A percentile compares a stretch with the other conserved stretches of the same genome.
phyloP scores from a whole-genome alignment of 164 flowering plant genomes.

The Vitis labrusca region DNA sequence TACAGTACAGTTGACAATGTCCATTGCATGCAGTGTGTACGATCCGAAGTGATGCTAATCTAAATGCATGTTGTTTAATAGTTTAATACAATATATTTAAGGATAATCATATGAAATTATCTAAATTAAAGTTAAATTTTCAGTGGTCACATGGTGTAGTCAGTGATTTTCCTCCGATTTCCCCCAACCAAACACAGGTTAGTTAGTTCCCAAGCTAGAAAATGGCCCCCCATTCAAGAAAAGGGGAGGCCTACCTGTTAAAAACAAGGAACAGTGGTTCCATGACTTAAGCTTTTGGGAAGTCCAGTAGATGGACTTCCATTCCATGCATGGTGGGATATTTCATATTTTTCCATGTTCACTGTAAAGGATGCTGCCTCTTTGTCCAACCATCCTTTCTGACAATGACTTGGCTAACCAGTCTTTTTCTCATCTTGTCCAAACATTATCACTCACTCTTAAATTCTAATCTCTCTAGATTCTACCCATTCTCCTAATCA shows the following conservation, averaged over 20 bases:
- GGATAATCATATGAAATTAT: not conserved
- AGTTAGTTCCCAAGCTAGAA: no score
- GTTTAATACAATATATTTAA: conserved; percentile 4
- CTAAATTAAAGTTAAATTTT: not conserved
- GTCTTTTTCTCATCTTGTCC: not conserved
- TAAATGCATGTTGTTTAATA: conserved; percentile 12
- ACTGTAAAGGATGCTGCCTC: conserved; percentile 18
- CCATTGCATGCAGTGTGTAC: conserved; percentile 5
- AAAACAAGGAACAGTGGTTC: not conserved
- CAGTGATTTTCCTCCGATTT: no score
- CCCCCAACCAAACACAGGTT: no score
- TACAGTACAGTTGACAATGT: not conserved
- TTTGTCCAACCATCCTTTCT: conserved; percentile 6
- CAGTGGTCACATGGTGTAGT: no score
- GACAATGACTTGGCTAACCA: conserved; percentile 13
- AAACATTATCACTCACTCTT: conserved; percentile 1
- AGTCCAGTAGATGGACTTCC: conserved; percentile 11
- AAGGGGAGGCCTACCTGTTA: not conserved
- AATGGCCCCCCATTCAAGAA: not conserved
- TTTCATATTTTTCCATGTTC: conserved; percentile 18
- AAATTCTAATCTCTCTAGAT: not conserved
- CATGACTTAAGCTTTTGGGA: not conserved
- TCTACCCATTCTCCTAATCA: no score
- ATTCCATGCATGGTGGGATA: conserved; percentile 4
- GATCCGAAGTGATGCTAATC: conserved; percentile 45